Base-by-base conservation (phyloP, 208 protist species). In the Crithidia bombi region DNA sequence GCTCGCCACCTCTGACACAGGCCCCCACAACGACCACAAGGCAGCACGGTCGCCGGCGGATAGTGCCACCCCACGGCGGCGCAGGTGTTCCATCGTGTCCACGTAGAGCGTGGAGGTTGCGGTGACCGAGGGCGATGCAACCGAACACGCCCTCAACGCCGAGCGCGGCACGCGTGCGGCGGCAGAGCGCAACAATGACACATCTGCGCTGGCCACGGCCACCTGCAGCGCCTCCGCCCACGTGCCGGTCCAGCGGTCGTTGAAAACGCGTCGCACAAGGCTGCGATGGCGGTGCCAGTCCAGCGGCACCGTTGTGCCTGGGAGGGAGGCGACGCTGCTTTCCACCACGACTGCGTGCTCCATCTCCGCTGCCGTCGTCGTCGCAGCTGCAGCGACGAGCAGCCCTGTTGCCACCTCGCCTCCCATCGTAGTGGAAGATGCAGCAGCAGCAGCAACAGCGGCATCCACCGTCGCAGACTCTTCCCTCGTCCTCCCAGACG, bases 161-260 rank as follows among this genome's bases (percentile, higher is more conserved):
- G 36, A 57, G 23, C 55, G 44, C 4, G 88, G 82, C 5, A 85
- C 83, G 1, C 77, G 52, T 23, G 57, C 52, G 11, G 71, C 72
- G 7, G 90, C 81, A 15, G 23, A 36, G 6, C 74, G 47, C 43
- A 89, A 65, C 49, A 94, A 54, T 12, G 50, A 26, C 11, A 78
- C 73, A 21, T 79, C 57, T 21, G 61, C 63, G 63, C 75, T 84
- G 10, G 80, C 79, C 5, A 87, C 39, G 7, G 84, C 86, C 0
- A 91, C 75, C 44, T 41, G 75, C 36, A 94, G 76, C 12, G 89
- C 89, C 30, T 75, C 69, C 30, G 89, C 71, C 89, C 89, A 94
- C 55, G 77, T 80, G 25, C 80, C 81, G 15, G 61, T 46, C 86
- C 89, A 94, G 11, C 89, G 89, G 71, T 90, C 82, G 14, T 28